Base-by-base conservation (phyloP, 2,329 filamentous ascomycete genomes). In the Thielaviopsis ethacetica region DNA sequence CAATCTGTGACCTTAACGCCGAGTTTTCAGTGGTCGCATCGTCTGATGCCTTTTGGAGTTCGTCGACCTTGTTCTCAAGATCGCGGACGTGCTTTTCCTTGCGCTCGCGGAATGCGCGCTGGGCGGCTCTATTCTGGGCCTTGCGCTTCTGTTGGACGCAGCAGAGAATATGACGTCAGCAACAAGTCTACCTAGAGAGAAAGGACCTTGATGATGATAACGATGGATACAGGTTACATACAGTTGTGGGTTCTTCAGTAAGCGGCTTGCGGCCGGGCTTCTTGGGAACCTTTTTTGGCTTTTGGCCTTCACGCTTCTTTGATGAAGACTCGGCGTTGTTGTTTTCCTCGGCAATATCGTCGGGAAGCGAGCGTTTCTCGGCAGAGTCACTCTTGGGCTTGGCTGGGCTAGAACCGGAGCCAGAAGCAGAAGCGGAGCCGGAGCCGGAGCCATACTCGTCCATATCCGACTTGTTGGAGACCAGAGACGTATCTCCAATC, bases 191-290 rank as follows among this genome's bases (percentile, higher is more conserved):
- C 44, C 27, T 50, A 5, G 30, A 41, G 13, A 9, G n/a, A 44
- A 34, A 49, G 53, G 21, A 26, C 27, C 21, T 53, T 27, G 27
- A 52, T 47, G 22, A 59, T 21, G 52, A 52, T 47, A 21, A 59
- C 19, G 52, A 62, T 59, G 60, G 54, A 34, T 21, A 10, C 54
- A 49, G 15, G 24, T 10, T 30, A 82, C 91, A 76, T 83, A 97
- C 91, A 65, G 91, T 93, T 65, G 88, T 97, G 24, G 93, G 93
- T 71, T 97, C 93, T 22, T 88, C 94, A 54, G 89, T 97, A 66
- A 97, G 77, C 21, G 91, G 93, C 76, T 98, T 98, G 63, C 93
- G 83, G 56, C 93, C 93, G 4, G 93, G 91, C 74, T 97, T 98
- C 81, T 97, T 97, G 24, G 88, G 82, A 51, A 84, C 78, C 72